phyloP scores from a whole-genome alignment of 768 basidiomycete species.

The Bullera alba region DNA sequence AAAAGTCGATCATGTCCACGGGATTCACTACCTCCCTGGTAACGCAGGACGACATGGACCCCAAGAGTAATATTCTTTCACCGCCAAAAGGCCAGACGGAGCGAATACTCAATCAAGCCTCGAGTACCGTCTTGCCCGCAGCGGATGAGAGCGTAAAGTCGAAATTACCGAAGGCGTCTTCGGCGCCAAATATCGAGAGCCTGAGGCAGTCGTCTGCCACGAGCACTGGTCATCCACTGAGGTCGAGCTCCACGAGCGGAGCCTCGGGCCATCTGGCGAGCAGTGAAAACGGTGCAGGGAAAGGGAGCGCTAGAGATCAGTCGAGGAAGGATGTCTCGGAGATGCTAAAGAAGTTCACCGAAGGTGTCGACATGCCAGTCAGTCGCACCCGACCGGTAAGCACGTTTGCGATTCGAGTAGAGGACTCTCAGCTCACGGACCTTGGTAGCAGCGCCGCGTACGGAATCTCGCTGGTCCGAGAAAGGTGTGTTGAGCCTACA shows the following conservation, averaged over 20 bases:
- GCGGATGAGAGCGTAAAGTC: conserved; percentile 1
- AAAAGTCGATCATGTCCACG: background rate
- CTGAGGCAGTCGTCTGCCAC: background rate
- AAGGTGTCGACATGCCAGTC: too few species aligned
- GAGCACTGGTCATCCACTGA: background rate
- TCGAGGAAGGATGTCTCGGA: too few species aligned
- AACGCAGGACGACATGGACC: background rate
- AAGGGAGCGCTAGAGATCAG: too few species aligned
- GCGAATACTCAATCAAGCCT: conserved; percentile 18
- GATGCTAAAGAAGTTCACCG: too few species aligned
- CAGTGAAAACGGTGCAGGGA: background rate
- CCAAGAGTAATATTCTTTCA: conserved; percentile 14
- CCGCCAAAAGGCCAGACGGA: conserved; percentile 25
- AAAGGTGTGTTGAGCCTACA: too few species aligned
- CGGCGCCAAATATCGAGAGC: conserved; percentile 5
- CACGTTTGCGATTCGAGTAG: too few species aligned
- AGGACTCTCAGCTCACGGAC: too few species aligned
- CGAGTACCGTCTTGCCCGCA: background rate
- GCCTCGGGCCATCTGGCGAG: background rate
- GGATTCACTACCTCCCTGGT: background rate
- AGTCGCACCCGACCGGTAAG: too few species aligned
- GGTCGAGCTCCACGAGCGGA: background rate
- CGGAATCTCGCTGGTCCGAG: too few species aligned
- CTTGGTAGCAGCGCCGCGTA: too few species aligned
- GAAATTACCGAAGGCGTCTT: conserved; percentile 2